phyloP scores from a whole-genome alignment of 2,329 filamentous ascomycete genomes.

The Xenoacremonium recifei region DNA sequence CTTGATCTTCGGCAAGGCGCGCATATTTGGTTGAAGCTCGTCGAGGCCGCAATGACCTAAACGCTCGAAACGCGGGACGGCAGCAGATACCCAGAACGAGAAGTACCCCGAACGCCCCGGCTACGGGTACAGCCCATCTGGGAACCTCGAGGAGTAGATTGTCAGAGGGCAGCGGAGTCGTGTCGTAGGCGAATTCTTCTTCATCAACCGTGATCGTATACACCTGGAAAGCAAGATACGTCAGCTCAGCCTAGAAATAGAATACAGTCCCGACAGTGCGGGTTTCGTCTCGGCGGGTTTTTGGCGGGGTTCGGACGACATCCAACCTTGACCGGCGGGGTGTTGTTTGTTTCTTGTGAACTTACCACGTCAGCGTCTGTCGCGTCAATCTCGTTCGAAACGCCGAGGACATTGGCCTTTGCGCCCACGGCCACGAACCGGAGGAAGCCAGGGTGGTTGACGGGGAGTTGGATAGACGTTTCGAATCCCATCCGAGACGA shows the following conservation, averaged over 20 bases:
- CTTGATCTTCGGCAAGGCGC: no score
- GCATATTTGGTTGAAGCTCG: no score
- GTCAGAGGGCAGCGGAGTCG: no score
- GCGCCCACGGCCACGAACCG: conserved; percentile 5
- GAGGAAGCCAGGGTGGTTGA: conserved; percentile 2
- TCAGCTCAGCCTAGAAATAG: conserved; percentile 8
- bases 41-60: background rate
- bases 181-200: no score
- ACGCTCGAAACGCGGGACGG: background rate
- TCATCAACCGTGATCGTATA: no score
- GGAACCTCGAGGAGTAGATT: no score
- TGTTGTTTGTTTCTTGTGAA: no score
- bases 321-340: no score
- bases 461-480: background rate
- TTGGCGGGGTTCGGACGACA: no score
- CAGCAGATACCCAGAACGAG: background rate
- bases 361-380: conserved; percentile 3
- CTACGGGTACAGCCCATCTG: background rate
- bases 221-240: conserved; percentile 2
- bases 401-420: conserved; percentile 5
- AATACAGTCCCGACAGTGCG: no score
- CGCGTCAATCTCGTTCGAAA: background rate
- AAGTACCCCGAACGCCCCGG: no score
- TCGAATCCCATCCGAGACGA: background rate
- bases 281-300: no score